Percentiles rank a stretch among this genome's conserved stretches.
Evolutionary conservation across 257 asterid genomes (phyloP).

Genomic region (Solanum tarapatanum): DNA sequence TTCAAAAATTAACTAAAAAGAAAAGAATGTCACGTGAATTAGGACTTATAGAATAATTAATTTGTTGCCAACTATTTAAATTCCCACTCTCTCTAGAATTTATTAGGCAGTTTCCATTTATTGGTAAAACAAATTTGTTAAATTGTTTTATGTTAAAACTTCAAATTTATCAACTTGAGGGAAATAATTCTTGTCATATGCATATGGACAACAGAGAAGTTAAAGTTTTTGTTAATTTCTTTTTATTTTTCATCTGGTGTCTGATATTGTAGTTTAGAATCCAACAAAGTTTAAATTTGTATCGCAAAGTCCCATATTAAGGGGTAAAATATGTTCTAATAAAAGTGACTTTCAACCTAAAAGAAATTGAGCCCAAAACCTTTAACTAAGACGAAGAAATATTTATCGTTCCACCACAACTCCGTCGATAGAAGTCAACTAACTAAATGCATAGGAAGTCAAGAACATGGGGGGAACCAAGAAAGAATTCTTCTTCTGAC

Average conservation of each 20-base stretch:
- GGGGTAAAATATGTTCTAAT: fast-evolving
- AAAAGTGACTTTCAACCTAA: fast-evolving
- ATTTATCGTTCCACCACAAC: too few species aligned
- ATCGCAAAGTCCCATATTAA: fast-evolving
- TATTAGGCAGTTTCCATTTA: background rate
- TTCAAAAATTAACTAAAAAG: background rate
- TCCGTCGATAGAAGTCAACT: background rate
- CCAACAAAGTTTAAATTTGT: too few species aligned
- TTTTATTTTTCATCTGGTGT: too few species aligned
- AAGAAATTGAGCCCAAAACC: fast-evolving
- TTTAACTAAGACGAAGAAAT: too few species aligned
- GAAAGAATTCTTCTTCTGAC: background rate
- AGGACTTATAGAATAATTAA: fast-evolving
- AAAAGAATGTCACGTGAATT: fast-evolving
- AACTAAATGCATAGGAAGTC: background rate
- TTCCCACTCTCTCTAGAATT: background rate
- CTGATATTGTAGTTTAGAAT: too few species aligned
- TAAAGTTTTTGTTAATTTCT: too few species aligned
- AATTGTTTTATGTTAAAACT: background rate
- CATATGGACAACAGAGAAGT: background rate
- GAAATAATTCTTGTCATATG: background rate
- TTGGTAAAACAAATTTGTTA: background rate
- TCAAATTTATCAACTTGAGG: background rate
- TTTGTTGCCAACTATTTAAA: background rate
- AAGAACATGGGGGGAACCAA: background rate